Conservation (phyloP, 352 stramenopile species). For the Phytophthora capsici region DNA sequence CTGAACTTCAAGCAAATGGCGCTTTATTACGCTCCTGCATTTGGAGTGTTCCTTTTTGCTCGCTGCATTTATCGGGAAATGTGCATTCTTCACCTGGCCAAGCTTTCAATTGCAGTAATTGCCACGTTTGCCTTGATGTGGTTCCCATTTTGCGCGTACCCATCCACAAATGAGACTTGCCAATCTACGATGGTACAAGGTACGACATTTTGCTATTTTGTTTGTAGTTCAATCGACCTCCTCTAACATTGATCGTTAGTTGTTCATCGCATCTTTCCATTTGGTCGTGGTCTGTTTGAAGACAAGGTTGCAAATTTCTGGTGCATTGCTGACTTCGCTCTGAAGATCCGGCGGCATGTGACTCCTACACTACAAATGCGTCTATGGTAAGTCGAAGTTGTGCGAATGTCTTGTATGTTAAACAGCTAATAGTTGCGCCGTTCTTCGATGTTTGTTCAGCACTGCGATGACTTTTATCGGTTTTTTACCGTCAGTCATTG, state of each 20-base stretch:
- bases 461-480: slow-evolving; percentile 82
- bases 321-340: slow-evolving; percentile 90
- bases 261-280: slow-evolving; percentile 94
- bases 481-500: slow-evolving; percentile 86
- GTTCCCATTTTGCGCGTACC: slow-evolving; percentile 88
- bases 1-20: slow-evolving; percentile 99
- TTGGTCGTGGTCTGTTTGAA: slow-evolving; percentile 97
- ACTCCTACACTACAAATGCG: slow-evolving; percentile 66
- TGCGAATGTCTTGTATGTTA: too few relatives aligned
- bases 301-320: slow-evolving; percentile 98
- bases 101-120: slow-evolving; percentile 89
- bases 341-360: slow-evolving; percentile 75
- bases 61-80: slow-evolving; percentile 76
- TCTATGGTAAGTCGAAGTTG: slow-evolving; percentile 54
- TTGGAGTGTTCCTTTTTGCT: slow-evolving; percentile 94
- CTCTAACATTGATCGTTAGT: slow-evolving; percentile 54
- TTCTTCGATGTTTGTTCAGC: slow-evolving; percentile 37
- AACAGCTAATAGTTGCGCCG: slow-evolving; percentile 5
- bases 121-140: slow-evolving; percentile 91
- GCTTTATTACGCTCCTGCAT: slow-evolving; percentile 96
- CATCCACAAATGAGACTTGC: slow-evolving; percentile 51
- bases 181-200: slow-evolving; percentile 73
- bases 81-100: slow-evolving; percentile 62
- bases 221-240: not conserved
- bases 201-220: slow-evolving; percentile 11